Conservation (phyloP, 768 basidiomycete genomes). For the Pleurotus cornucopiae region DNA sequence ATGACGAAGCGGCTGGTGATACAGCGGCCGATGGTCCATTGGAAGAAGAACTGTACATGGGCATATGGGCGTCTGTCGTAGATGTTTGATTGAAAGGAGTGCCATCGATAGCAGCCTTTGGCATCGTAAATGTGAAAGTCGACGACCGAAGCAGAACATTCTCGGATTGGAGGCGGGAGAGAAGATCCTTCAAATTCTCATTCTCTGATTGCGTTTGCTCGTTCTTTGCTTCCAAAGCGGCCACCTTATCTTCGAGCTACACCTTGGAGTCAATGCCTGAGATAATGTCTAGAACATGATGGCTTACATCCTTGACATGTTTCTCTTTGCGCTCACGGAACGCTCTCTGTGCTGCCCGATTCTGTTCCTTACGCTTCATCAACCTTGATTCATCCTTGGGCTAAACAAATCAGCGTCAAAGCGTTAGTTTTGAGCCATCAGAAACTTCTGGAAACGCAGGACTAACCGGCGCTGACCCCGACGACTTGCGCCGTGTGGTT, state of each 20-base stretch:
- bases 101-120: constrained; percentile 30
- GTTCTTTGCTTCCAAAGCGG: constrained; percentile 81
- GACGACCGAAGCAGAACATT: constrained; percentile 78
- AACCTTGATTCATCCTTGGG: constrained; percentile 70
- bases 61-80: constrained; percentile 13
- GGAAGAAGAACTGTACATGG: constrained; percentile 12
- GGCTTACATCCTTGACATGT: constrained; percentile 90
- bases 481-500: constrained; percentile 13
- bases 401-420: constrained; percentile 18
- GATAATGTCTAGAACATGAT: not conserved
- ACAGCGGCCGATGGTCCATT: constrained; percentile 15
- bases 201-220: constrained; percentile 73
- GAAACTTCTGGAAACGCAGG: constrained; percentile 5
- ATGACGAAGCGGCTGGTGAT: constrained; percentile 17
- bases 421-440: not conserved
- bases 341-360: constrained; percentile 93
- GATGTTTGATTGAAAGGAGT: constrained; percentile 16
- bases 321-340: constrained; percentile 97
- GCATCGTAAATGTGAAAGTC: constrained; percentile 81
- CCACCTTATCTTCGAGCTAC: constrained; percentile 89
- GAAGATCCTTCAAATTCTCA: constrained; percentile 82
- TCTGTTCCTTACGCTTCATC: constrained; percentile 93
- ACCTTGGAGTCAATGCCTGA: constrained; percentile 9
- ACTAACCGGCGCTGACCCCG: constrained; percentile 7
- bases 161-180: constrained; percentile 82